Percentiles rank a stretch among this genome's conserved stretches.
Conservation (phyloP, 202 grass and related monocot species). For the Schoenoplectus tabernaemontani region DNA sequence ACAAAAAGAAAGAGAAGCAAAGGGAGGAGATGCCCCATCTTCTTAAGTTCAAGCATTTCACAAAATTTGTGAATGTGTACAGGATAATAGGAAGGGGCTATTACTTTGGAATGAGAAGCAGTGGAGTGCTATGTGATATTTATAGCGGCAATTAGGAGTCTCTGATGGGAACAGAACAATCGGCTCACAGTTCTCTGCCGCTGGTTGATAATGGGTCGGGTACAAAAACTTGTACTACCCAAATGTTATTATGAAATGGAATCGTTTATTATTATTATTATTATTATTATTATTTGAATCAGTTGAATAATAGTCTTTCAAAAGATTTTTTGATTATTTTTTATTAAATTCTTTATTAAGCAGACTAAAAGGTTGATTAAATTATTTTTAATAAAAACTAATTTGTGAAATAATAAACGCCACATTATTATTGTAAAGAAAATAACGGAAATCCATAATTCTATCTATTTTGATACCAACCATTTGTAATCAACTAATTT, state of each 20-base stretch:
- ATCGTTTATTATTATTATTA: neutral
- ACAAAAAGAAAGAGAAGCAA: slow-evolving; percentile 15
- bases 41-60: neutral
- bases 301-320: neutral
- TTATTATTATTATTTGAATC: neutral
- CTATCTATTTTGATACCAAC: too few relatives aligned
- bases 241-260: neutral
- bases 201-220: slow-evolving; percentile 15
- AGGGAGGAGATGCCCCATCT: slow-evolving; percentile 25
- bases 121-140: slow-evolving; percentile 25
- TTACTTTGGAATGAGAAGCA: neutral
- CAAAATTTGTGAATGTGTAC: neutral
- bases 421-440: neutral
- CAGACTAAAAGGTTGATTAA: neutral
- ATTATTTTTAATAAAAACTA: neutral
- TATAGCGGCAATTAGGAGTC: slow-evolving; percentile 14
- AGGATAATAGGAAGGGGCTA: neutral
- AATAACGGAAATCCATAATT: too few relatives aligned
- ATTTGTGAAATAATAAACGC: neutral
- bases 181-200: neutral
- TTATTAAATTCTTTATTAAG: neutral
- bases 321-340: neutral
- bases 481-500: neutral
- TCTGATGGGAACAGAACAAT: neutral
- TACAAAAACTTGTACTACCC: neutral